Conservation (phyloP, 257 asterid genomes). For the Ballota nigra region DNA sequence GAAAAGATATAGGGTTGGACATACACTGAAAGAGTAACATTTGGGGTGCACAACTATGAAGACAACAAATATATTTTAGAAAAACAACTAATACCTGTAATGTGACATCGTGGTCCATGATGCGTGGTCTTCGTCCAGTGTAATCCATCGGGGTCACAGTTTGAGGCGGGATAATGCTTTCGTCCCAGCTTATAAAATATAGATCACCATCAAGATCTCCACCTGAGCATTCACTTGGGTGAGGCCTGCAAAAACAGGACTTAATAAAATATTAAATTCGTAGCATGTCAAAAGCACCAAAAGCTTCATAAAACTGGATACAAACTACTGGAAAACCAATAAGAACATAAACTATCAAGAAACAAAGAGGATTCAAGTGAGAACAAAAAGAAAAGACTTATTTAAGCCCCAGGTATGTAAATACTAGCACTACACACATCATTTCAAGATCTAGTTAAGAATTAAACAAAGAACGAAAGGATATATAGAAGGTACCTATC, state of each 20-base stretch:
- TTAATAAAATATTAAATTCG: not conserved
- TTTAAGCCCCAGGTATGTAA: not conserved
- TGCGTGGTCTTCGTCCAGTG: conserved; percentile 75
- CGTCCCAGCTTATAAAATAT: conserved; percentile 91
- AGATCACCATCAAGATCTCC: conserved; percentile 98
- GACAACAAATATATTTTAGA: not conserved
- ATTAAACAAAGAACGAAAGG: conserved; percentile 6
- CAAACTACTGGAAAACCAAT: not conserved
- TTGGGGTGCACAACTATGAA: not conserved
- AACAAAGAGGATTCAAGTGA: not conserved
- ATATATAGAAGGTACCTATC: conserved; percentile 46
- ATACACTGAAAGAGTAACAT: not conserved
- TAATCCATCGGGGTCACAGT: conserved; percentile 93
- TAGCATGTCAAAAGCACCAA: not conserved
- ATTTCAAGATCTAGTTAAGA: not conserved
- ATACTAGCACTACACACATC: not conserved
- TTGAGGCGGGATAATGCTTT: conserved; percentile 56
- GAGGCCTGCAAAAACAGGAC: conserved; percentile 65
- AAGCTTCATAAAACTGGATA: not conserved
- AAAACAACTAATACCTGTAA: conserved; percentile 42
- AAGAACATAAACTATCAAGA: not conserved
- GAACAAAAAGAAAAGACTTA: not conserved
- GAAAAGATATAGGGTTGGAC: not conserved
- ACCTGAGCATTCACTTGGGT: conserved; percentile 97
- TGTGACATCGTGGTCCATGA: conserved; percentile 85